Conservation (phyloP, 495 filamentous ascomycete species). For the Niebla homalea region DNA sequence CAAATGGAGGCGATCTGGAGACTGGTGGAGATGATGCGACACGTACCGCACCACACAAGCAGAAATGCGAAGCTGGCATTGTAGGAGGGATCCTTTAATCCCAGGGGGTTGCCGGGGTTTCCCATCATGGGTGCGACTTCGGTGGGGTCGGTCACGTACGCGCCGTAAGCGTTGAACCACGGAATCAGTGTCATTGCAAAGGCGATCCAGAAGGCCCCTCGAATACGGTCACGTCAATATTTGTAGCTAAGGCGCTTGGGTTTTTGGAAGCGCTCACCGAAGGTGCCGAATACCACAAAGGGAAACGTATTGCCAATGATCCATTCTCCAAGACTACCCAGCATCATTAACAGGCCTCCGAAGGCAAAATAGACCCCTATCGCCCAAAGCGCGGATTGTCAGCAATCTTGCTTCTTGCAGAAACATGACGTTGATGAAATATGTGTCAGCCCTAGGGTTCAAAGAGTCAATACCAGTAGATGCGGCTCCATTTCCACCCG, state of each 20-base stretch:
- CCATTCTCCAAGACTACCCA: slow-evolving; percentile 55
- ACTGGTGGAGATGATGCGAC: background rate
- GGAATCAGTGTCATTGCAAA: slow-evolving; percentile 46
- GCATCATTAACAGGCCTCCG: slow-evolving; percentile 52
- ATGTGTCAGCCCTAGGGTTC: background rate
- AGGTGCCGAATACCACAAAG: slow-evolving; percentile 49
- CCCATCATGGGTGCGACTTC: slow-evolving; percentile 13
- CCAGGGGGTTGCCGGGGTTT: slow-evolving; percentile 11
- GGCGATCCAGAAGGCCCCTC: slow-evolving; percentile 42
- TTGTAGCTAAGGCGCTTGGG: background rate
- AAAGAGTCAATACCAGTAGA: slow-evolving; percentile 7
- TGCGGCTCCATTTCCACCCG: slow-evolving; percentile 51
- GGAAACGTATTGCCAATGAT: slow-evolving; percentile 64
- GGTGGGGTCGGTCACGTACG: slow-evolving; percentile 25
- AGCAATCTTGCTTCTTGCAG: background rate
- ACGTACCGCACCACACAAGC: slow-evolving; percentile 40
- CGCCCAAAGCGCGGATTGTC: too few relatives aligned
- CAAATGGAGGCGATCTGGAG: too few relatives aligned
- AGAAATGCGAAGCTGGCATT: slow-evolving; percentile 35
- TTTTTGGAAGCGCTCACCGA: slow-evolving; percentile 22
- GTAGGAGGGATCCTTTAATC: slow-evolving; percentile 8
- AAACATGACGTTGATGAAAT: background rate
- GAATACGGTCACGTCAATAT: background rate
- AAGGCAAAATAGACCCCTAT: slow-evolving; percentile 50
- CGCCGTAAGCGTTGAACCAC: slow-evolving; percentile 38